Conservation (phyloP, 352 stramenopile genomes). For the Phytopythium mirpurense region DNA sequence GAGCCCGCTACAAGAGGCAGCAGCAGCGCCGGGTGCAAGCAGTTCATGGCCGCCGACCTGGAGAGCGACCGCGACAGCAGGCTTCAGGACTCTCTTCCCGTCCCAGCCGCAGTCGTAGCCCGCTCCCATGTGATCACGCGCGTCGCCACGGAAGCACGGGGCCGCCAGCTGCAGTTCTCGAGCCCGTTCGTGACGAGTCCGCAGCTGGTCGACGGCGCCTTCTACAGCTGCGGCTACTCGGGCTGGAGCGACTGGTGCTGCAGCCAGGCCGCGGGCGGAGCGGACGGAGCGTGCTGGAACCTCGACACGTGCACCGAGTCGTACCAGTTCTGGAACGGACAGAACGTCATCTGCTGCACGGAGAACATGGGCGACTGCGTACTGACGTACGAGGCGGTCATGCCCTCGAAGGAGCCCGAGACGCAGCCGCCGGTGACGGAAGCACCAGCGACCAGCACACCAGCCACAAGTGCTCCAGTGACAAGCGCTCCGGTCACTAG, state of each 20-base stretch:
- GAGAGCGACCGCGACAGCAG: slow-evolving; percentile 12
- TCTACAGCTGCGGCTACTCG: slow-evolving; percentile 36
- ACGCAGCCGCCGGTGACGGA: background rate
- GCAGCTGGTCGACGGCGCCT: slow-evolving; percentile 22
- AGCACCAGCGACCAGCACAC: background rate
- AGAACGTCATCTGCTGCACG: slow-evolving; percentile 54
- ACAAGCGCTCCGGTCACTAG: slow-evolving; percentile 1
- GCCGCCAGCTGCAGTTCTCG: slow-evolving; percentile 36
- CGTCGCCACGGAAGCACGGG: background rate
- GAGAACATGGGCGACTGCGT: slow-evolving; percentile 21
- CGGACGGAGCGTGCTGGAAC: slow-evolving; percentile 32
- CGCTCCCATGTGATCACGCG: background rate
- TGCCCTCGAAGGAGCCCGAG: slow-evolving; percentile 16
- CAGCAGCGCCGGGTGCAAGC: slow-evolving; percentile 12
- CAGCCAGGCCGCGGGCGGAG: slow-evolving; percentile 22
- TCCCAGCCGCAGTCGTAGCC: background rate
- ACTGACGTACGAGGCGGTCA: slow-evolving; percentile 28
- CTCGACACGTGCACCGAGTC: slow-evolving; percentile 26
- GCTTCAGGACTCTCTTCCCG: background rate
- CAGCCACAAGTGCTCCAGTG: background rate
- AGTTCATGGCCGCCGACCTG: slow-evolving; percentile 22
- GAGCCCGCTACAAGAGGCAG: background rate
- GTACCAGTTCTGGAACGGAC: slow-evolving; percentile 25
- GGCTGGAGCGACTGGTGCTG: slow-evolving; percentile 38
- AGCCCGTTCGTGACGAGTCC: slow-evolving; percentile 12